Evolutionary conservation across 495 filamentous ascomycete genomes (phyloP).

Genomic region (Staphylotrichum tortipilum): DNA sequence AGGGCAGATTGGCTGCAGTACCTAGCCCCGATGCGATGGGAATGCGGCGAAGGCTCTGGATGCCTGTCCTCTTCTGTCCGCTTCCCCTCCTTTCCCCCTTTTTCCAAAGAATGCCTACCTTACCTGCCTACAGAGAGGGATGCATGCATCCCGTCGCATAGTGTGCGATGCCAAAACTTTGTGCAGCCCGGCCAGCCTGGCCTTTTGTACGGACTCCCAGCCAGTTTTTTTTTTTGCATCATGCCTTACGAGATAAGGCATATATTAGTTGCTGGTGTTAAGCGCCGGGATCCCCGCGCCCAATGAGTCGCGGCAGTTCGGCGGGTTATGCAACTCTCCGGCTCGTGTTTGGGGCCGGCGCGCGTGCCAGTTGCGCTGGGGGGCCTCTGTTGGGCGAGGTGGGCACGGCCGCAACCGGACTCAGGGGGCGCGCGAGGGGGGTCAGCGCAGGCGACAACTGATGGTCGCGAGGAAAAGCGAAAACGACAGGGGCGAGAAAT

Average conservation of each 20-base stretch:
- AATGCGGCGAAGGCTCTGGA: too few species aligned
- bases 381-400: too few species aligned
- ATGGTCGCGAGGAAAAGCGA: too few species aligned
- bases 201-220: not conserved
- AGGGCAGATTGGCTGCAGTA: too few species aligned
- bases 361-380: too few species aligned
- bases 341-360: constrained; percentile 3
- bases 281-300: constrained; percentile 1
- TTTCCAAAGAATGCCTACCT: too few species aligned
- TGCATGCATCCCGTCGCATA: not conserved
- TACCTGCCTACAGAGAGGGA: too few species aligned
- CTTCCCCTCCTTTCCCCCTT: too few species aligned
- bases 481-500: too few species aligned
- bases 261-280: not conserved
- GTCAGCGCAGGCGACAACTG: not conserved
- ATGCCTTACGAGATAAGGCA: not conserved
- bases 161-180: not conserved
- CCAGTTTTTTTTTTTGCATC: not conserved
- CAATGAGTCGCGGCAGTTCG: constrained; percentile 16
- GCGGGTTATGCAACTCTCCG: constrained; percentile 7
- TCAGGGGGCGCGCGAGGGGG: not conserved
- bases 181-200: not conserved
- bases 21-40: too few species aligned
- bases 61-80: too few species aligned
- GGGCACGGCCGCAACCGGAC: not conserved